Conservation (phyloP, 1,139 yeast species). For the Pneumocystis oryctolagi region DNA sequence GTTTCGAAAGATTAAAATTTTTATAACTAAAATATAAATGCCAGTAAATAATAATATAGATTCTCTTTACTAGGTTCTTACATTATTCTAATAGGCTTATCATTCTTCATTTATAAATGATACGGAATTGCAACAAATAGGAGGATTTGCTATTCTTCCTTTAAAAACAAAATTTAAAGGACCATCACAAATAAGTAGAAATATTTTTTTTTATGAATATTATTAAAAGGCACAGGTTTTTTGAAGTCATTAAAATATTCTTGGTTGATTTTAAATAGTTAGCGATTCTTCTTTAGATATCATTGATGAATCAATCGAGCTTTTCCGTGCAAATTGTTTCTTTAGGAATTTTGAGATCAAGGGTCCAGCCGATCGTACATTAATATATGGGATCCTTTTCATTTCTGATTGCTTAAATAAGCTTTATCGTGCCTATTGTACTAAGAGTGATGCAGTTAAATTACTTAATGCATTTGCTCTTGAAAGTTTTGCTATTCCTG, state of each 20-base stretch:
- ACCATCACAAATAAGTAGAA: conserved; percentile 63
- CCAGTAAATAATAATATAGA: not conserved
- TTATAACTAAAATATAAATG: not conserved
- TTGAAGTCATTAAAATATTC: not conserved
- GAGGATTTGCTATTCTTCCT: conserved; percentile 71
- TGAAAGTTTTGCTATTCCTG: conserved; percentile 83
- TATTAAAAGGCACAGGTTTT: not conserved
- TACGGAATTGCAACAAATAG: conserved; percentile 22
- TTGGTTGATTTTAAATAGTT: not conserved
- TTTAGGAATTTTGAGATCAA: conserved; percentile 93
- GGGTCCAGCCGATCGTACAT: conserved; percentile 86
- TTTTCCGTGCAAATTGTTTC: conserved; percentile 89
- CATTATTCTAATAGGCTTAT: conserved; percentile 40
- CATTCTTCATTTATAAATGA: conserved; percentile 74
- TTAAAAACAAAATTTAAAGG: conserved; percentile 74
- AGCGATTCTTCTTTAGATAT: conserved; percentile 61
- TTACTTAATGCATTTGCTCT: conserved; percentile 67
- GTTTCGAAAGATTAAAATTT: not conserved
- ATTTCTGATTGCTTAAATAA: conserved; percentile 70
- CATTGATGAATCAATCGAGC: conserved; percentile 75
- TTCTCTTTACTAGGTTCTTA: not conserved
- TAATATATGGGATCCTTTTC: conserved; percentile 87
- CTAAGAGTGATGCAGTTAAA: conserved; percentile 50
- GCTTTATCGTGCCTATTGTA: conserved; percentile 28
- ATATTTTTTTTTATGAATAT: not conserved